phyloP scores from a whole-genome alignment of 495 filamentous ascomycete genomes.

The Xylaria longipes region DNA sequence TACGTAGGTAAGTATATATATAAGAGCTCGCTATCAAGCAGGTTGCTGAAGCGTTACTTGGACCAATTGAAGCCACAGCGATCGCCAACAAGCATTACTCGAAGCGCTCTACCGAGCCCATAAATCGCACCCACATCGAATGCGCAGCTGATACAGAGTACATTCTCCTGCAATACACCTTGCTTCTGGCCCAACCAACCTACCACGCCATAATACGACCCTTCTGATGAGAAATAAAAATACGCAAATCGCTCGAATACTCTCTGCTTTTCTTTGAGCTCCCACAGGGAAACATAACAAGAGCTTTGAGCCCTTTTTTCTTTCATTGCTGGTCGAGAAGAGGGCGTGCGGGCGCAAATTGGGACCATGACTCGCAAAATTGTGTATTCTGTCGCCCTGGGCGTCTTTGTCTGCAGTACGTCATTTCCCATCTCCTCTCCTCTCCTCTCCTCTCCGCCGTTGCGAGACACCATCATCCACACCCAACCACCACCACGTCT shows the following conservation, averaged over 20 bases:
- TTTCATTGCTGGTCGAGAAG: constrained; percentile 20
- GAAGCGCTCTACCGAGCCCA: constrained; percentile 7
- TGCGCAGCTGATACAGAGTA: constrained; percentile 21
- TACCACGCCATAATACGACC: constrained; percentile 14
- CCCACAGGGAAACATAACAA: neutral
- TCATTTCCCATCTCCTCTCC: constrained; percentile 27
- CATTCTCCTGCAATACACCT: neutral
- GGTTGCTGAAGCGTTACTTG: neutral
- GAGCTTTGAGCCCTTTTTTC: neutral
- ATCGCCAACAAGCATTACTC: constrained; percentile 16
- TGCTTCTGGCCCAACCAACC: constrained; percentile 1
- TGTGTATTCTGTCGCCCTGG: constrained; percentile 64
- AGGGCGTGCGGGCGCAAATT: constrained; percentile 3
- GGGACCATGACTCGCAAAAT: constrained; percentile 53
- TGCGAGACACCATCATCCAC: constrained; percentile 28
- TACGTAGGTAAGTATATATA: too few species aligned
- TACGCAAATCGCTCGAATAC: neutral
- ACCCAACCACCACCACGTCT: constrained; percentile 8
- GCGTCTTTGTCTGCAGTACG: constrained; percentile 67
- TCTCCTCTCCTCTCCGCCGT: constrained; percentile 27
- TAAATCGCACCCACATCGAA: constrained; percentile 13
- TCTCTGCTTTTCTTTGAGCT: neutral
- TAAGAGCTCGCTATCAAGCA: neutral
- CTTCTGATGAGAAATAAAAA: neutral
- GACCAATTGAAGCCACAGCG: constrained; percentile 1